Percentiles rank a stretch among this genome's conserved stretches.
phyloP scores from a whole-genome alignment of 139 green algal species.

The Micractinium conductrix region DNA sequence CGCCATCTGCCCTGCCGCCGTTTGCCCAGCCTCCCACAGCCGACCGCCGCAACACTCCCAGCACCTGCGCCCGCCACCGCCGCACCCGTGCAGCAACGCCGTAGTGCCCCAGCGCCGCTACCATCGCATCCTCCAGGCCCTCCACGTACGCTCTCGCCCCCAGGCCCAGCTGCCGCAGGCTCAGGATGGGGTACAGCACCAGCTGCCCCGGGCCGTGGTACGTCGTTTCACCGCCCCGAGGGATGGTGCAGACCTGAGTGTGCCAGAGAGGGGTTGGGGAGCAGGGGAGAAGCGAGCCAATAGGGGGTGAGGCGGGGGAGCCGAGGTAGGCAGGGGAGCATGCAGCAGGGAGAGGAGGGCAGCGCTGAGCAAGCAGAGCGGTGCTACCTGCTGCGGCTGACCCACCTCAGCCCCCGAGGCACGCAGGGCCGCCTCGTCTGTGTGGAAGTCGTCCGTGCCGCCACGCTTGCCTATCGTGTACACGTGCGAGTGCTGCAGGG shows the following conservation, averaged over 20 bases:
- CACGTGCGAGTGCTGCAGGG: constrained; percentile 75
- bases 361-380: too few species aligned
- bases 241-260: too few species aligned
- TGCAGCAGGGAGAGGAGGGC: too few species aligned
- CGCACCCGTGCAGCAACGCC: constrained; percentile 57
- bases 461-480: constrained; percentile 92
- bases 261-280: too few species aligned
- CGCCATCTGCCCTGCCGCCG: neutral
- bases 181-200: constrained; percentile 92
- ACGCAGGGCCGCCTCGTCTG: neutral
- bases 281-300: too few species aligned
- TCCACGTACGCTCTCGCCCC: constrained; percentile 91
- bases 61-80: neutral
- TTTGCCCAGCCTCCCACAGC: neutral
- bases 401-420: constrained; percentile 27
- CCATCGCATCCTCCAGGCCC: constrained; percentile 86
- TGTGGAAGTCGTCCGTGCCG: constrained; percentile 61
- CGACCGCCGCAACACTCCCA: neutral
- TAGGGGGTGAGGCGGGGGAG: too few species aligned
- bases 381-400: too few species aligned
- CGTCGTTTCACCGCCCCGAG: constrained; percentile 86
- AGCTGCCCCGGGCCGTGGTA: constrained; percentile 94
- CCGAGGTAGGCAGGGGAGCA: too few species aligned
- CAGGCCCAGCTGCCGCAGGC: constrained; percentile 65
- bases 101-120: constrained; percentile 60